Evolutionary conservation across 345 rosid species (phyloP), one percentile per base, ranked within the genome.

Genomic region (Moricandia moricandioides): DNA sequence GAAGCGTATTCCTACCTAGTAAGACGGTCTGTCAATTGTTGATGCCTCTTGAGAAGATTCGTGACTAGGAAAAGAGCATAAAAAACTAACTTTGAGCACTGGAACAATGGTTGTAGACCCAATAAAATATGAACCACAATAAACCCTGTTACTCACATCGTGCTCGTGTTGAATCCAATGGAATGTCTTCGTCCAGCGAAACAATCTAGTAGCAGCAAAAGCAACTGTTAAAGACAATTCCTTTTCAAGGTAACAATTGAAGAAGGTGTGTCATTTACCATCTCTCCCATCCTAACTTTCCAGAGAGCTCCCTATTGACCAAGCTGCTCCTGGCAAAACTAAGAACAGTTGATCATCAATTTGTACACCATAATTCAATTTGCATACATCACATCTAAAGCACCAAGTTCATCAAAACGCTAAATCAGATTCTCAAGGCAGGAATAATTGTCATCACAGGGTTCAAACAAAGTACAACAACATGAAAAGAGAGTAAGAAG

Each of bases 11-110:
- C 54, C 47, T 73, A 91, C 98, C 97, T 86, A 62, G 96, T 76
- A 64, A 94, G 90, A 31, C 95, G 91, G 71, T 86, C 91, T 14
- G 96, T 77, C 82, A 94, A 79, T 55, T 88, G 95, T 21, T 77
- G 87, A 67, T 94, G 98, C 83, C 92, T 85, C 82, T 89, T 87
- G 70, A 94, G 87, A 80, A 94, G 87, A 80, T 79, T 86, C 52
- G 91, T 80, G 81, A 94, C 98, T 94, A 89, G 11, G 52, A 77
- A 57, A 60, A 58, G 43, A 73, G 68, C 75, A 70, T 1, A 69
- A 14, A 83, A 16, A 21, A 21, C 45, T n/a, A 64, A 59, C 4
- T 63, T 71, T 37, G 61, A 67, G 47, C 34, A 26, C 16, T 58
- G 21, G 33, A 69, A 13, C 55, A 62, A 9, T 34, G 35, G 18